phyloP scores from a whole-genome alignment of 345 rosid species.

The Arabidopsis thaliana region TAIR10.1 NC_003074.8:15706501-15707000 shows the following conservation, averaged over 20 bases:
- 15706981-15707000: constrained; percentile 9
- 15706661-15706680: not conserved
- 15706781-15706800: constrained; percentile 7
- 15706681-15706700: constrained; percentile 9
- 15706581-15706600: not conserved
- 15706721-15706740: constrained; percentile 14
- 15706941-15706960: constrained; percentile 7
- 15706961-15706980: constrained; percentile 10
- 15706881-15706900: constrained; percentile 48
- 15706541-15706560: no score
- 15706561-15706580: no score
- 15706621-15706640: no score
- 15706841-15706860: constrained; percentile 17
- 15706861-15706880: constrained; percentile 32
- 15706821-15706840: constrained; percentile 4
- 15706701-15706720: not conserved
- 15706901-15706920: constrained; percentile 25
- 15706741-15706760: constrained; percentile 1
- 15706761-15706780: constrained; percentile 21
- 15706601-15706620: not conserved
- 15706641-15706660: not conserved
- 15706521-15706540: no score
- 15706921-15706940: constrained; percentile 30
- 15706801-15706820: constrained; percentile 32
- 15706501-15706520: no score